Evolutionary conservation across 352 stramenopile genomes (phyloP), one percentile per base, ranked within the genome.

Genomic region (Globisporangium paroecandrum): DNA sequence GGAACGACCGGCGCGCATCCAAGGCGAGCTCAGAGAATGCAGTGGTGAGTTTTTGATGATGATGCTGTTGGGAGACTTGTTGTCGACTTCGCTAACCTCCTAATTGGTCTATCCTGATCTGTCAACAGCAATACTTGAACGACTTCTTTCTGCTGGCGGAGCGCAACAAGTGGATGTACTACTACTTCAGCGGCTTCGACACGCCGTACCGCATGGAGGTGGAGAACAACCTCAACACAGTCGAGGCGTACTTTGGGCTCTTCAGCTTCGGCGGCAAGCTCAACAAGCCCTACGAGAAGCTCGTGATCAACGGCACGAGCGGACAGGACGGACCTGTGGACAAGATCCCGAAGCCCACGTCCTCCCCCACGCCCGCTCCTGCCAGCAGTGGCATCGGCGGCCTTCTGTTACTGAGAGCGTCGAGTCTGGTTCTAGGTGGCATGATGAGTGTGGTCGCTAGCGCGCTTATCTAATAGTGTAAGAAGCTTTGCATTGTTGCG

Each of bases 221-320:
- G 1, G 57, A 27, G 10, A 65, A 78, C 20, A 62, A 63, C 15
- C 69, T 58, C 18, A 24, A 55, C 32, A 89, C 82, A 34, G 82
- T 89, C 54, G 83, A 92, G 73, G 82, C 79, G 46, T 83, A 90
- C 72, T 92, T 92, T 47, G 83, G 83, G 13, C 63, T 92, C 55
- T 89, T 89, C 60, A 64, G 58, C 47, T 32, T 34, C 13, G 59
- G 29, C 29, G 58, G 32, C 6, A 65, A 53, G 20, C 46, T 77
- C 24, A 77, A 77, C 56, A 66, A 69, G 6, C 29, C 62, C 8
- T 69, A 76, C 36, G 58, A 38, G 20, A 57, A n/a, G 49, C 62
- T 76, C 41, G 22, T 59, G 51, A 65, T 73, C 25, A 74, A 71
- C 43, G 58, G 65, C 58, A 70, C 65, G 7, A 61, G 20, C 41